Conservation (phyloP, 768 basidiomycete species). For the Serendipita vermifera region DNA sequence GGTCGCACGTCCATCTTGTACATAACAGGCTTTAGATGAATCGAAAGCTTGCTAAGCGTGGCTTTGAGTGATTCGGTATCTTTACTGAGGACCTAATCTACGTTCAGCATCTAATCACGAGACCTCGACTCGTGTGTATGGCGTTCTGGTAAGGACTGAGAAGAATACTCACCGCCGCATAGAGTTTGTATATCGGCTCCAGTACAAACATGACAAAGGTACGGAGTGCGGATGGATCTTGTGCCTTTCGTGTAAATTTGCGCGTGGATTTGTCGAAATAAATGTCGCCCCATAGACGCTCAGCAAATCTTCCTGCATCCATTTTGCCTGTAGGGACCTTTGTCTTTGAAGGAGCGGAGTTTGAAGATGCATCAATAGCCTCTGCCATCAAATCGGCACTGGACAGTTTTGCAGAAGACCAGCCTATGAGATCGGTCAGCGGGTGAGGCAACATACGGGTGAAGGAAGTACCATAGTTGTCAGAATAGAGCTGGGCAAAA, state of each 20-base stretch:
- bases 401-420: neutral
- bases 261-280: slow-evolving; percentile 77
- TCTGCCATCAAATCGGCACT: neutral
- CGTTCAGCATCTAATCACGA: neutral
- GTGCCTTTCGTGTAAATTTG: slow-evolving; percentile 78
- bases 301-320: slow-evolving; percentile 43
- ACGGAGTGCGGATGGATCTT: slow-evolving; percentile 64
- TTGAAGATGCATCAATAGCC: neutral
- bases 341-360: too few relatives aligned
- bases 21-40: slow-evolving; percentile 79
- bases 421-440: neutral
- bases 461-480: slow-evolving; percentile 59
- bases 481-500: slow-evolving; percentile 93
- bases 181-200: slow-evolving; percentile 93
- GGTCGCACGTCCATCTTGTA: slow-evolving; percentile 99
- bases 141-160: too few relatives aligned
- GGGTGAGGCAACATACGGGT: neutral
- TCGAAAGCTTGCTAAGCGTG: slow-evolving; percentile 65
- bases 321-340: neutral
- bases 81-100: slow-evolving; percentile 69
- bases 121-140: too few relatives aligned
- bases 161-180: slow-evolving; percentile 39
- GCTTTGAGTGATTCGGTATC: slow-evolving; percentile 77
- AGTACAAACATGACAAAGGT: slow-evolving; percentile 94
- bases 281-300: slow-evolving; percentile 94